These are phyloP conservation scores for Xylaria palmicola DNA, from an alignment of 495 filamentous ascomycete species.

Conservation along the genomic window DNA sequence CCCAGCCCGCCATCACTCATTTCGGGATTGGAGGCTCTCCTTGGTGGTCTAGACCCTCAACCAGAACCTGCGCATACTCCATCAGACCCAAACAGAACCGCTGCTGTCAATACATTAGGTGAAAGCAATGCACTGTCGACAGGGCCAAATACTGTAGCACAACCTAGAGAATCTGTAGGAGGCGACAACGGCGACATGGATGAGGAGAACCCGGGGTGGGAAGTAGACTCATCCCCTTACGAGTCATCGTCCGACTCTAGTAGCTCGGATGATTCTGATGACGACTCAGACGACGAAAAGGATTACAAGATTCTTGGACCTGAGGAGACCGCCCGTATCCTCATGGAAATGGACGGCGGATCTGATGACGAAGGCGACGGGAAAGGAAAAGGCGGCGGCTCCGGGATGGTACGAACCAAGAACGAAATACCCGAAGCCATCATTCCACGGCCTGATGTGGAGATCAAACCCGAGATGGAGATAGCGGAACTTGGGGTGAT, in stretches of 20 bases:
- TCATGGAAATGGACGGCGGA: constrained; percentile 71
- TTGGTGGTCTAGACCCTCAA: constrained; percentile 36
- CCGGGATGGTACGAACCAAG: constrained; percentile 60
- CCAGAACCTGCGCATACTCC: constrained; percentile 8
- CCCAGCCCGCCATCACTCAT: constrained; percentile 39
- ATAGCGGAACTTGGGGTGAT: constrained; percentile 72
- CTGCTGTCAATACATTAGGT: not conserved
- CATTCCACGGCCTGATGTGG: constrained; percentile 70
- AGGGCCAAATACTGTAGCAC: constrained; percentile 14
- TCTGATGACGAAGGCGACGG: constrained; percentile 68
- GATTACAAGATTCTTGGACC: constrained; percentile 70
- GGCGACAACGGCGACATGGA: constrained; percentile 22
- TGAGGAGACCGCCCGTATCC: constrained; percentile 73
- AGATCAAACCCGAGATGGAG: constrained; percentile 69
- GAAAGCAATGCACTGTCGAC: not conserved
- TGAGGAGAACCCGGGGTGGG: constrained; percentile 47
- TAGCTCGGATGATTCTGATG: constrained; percentile 57
- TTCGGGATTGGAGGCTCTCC: constrained; percentile 45
- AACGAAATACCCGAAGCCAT: constrained; percentile 70
- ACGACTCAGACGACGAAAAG: constrained; percentile 65
- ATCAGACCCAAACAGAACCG: not conserved
- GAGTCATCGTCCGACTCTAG: constrained; percentile 49
- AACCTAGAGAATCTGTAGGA: constrained; percentile 14
- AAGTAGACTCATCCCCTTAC: constrained; percentile 63
- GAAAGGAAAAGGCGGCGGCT: constrained; percentile 42